Conservation (phyloP, 2,329 filamentous ascomycete genomes). For the Keithomyces neogunnii region DNA sequence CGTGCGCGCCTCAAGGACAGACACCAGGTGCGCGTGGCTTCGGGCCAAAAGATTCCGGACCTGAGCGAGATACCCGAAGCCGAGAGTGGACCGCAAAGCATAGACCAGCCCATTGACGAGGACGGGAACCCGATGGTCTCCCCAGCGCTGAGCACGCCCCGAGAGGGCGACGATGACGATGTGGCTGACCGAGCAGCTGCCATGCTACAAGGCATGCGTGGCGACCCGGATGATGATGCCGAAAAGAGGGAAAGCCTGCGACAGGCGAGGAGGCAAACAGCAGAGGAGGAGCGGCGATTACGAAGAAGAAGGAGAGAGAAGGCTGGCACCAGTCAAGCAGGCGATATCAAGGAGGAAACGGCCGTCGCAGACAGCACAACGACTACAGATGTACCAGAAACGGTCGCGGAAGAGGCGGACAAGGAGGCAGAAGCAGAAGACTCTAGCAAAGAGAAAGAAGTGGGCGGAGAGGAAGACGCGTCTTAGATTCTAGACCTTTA, state of each 20-base stretch:
- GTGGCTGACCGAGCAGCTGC: conserved; percentile 78
- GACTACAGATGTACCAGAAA: conserved; percentile 5
- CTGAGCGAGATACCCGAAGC: conserved; percentile 51
- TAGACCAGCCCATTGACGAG: conserved; percentile 32
- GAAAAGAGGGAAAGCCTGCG: conserved; percentile 54
- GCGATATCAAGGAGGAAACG: conserved; percentile 17
- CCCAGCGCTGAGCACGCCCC: conserved; percentile 37
- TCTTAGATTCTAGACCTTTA: conserved; percentile 5
- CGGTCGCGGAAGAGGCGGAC: conserved; percentile 7
- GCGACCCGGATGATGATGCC: conserved; percentile 45
- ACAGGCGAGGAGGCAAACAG: conserved; percentile 56
- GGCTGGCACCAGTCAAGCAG: conserved; percentile 28
- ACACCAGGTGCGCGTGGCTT: conserved; percentile 83
- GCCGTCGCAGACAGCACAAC: conserved; percentile 8
- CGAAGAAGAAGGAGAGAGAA: conserved; percentile 60
- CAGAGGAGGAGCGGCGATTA: conserved; percentile 67
- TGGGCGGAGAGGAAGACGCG: conserved; percentile 8
- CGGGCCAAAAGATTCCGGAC: conserved; percentile 78
- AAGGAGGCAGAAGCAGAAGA: not conserved
- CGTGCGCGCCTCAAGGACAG: conserved; percentile 83
- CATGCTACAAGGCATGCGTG: conserved; percentile 74
- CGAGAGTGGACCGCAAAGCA: conserved; percentile 30
- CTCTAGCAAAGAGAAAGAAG: conserved; percentile 3
- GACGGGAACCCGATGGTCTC: conserved; percentile 41
- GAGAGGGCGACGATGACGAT: conserved; percentile 54